Percentiles rank a stretch among this genome's conserved stretches.
phyloP scores from a whole-genome alignment of 192 early-diverging fungal species.

The Gaertneriomyces semiglobifer region DNA sequence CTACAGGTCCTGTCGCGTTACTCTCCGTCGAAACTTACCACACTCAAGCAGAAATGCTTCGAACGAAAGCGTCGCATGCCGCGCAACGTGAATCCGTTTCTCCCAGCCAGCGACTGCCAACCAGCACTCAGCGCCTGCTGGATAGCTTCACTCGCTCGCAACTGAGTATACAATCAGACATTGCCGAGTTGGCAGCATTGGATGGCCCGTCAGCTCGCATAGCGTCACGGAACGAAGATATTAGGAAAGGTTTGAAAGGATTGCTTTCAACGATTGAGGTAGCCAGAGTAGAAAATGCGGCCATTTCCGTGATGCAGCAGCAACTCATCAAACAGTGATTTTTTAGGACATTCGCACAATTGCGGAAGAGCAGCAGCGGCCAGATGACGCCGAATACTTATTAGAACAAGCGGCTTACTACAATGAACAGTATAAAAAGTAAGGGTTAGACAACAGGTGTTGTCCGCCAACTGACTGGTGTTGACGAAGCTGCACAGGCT shows the following conservation, averaged over 20 bases:
- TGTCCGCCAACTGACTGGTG: neutral
- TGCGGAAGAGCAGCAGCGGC: constrained; percentile 56
- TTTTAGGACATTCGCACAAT: constrained; percentile 33
- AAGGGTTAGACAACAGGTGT: constrained; percentile 11
- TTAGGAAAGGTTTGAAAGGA: constrained; percentile 17
- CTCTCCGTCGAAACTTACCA: too few species aligned
- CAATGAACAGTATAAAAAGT: constrained; percentile 52
- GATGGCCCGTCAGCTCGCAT: constrained; percentile 8
- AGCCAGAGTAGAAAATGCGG: neutral
- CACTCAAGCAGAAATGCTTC: neutral
- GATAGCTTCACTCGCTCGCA: constrained; percentile 22
- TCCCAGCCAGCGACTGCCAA: constrained; percentile 1
- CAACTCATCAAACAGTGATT: neutral
- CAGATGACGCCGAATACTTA: constrained; percentile 36
- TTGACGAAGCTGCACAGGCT: constrained; percentile 32
- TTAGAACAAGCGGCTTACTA: constrained; percentile 45
- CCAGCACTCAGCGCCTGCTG: constrained; percentile 15
- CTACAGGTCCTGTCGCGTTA: too few species aligned
- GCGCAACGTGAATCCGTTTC: neutral
- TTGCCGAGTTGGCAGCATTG: constrained; percentile 16
- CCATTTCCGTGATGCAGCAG: neutral
- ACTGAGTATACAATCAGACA: constrained; percentile 14
- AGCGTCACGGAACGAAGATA: constrained; percentile 10
- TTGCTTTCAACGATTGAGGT: constrained; percentile 17
- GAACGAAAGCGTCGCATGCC: neutral